Evolutionary conservation across 2,329 filamentous ascomycete species (phyloP).

Genomic region (Saccharata proteae): DNA sequence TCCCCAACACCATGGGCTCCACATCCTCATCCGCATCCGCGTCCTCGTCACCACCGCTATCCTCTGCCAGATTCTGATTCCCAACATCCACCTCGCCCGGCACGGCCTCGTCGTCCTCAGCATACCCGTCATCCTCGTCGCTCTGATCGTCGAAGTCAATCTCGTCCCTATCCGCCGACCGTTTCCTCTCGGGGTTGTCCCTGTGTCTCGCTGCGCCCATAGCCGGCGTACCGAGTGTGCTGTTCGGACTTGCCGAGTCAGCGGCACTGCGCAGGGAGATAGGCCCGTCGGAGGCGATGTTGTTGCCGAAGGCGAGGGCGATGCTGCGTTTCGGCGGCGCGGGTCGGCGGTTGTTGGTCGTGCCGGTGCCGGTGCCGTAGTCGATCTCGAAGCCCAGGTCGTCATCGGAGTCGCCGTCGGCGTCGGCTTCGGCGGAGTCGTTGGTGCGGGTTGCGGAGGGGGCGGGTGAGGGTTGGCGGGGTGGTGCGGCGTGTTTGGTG

Average conservation of each 20-base stretch:
- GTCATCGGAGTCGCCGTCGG: conserved; percentile 16
- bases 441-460: conserved; percentile 5
- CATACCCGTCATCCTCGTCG: conserved; percentile 14
- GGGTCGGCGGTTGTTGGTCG: conserved; percentile 16
- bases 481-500: conserved; percentile 7
- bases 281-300: conserved; percentile 25
- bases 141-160: conserved; percentile 12
- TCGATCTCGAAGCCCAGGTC: conserved; percentile 19
- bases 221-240: conserved; percentile 9
- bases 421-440: conserved; percentile 7
- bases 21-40: conserved; percentile 21
- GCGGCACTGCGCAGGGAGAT: conserved; percentile 33
- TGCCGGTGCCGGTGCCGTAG: too few relatives aligned
- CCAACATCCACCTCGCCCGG: conserved; percentile 11
- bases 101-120: conserved; percentile 19
- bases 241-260: conserved; percentile 22
- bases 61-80: conserved; percentile 11
- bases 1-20: conserved; percentile 20
- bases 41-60: conserved; percentile 20
- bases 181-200: too few relatives aligned
- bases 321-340: conserved; percentile 13
- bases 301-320: conserved; percentile 16
- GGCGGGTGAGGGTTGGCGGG: conserved; percentile 5
- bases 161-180: conserved; percentile 10
- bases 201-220: conserved; percentile 12